Evolutionary conservation across 2,329 filamentous ascomycete species (phyloP), one percentile per base, ranked within the genome.

Genomic region (Fusarium setosum): DNA sequence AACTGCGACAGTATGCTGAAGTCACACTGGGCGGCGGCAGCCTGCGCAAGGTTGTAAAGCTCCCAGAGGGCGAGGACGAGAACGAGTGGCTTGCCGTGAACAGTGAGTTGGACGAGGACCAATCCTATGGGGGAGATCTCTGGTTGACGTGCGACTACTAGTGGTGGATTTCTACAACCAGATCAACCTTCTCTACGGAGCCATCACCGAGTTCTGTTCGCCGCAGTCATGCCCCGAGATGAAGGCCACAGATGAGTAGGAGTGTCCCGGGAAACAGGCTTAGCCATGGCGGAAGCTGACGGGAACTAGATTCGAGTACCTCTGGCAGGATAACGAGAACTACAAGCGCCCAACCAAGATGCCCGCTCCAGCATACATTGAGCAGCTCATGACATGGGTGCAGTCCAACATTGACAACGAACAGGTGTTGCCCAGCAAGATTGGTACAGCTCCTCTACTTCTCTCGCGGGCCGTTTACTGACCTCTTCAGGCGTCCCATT

Each of bases 131-230:
- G 8, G 21, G 40, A 15, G 35, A 20, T 4, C 6, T 6, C 2
- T 29, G n/a, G 32, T 56, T 65, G 32, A 66, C 58, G 18, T 29
- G 50, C 34, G 13, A 5, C 20, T 21, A 21, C 11, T 70, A 97
- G 94, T 99, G 83, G 96, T 99, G 83, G 96, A 99, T 81, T 99
- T 99, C 81, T 99, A 99, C 88, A 99, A 99, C 83, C 96, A 99
- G 81, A 97, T 99, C 84, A 99, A 99, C 81, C 87, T 99, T 32
- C 90, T 99, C 60, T 99, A 99, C 78, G 96, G 96, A 60, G 96
- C 96, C 69, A 99, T 99, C 76, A 99, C 96, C 61, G 96, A 99
- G 77, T 99, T 99, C 81, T 99, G 96, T 84, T 98, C 96, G 23
- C 95, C 96, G 29, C 92, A 96, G 77, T 94, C 94, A 67, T 99